Evolutionary conservation across 1,284 basidiomycete species (phyloP).

Genomic region (Tylopilus sp.): DNA sequence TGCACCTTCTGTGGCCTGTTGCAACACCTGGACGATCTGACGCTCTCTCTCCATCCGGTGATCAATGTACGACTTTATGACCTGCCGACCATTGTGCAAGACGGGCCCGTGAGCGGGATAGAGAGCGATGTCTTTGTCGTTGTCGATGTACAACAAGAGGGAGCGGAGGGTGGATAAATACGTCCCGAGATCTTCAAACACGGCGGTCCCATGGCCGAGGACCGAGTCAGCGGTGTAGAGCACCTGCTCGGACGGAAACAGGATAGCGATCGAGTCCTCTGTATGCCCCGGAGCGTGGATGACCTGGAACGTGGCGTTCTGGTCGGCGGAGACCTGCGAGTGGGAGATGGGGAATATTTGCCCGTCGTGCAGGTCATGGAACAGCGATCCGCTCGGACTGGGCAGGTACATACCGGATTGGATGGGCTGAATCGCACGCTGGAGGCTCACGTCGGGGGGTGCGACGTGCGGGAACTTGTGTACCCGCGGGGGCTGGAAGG

Average conservation of each 20-base stretch:
- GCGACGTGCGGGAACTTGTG: conserved; percentile 60
- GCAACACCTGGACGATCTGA: conserved; percentile 68
- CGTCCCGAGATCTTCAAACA: conserved; percentile 80
- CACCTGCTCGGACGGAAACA: conserved; percentile 58
- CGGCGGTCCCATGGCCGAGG: conserved; percentile 85
- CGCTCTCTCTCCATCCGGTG: conserved; percentile 83
- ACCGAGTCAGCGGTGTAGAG: conserved; percentile 91
- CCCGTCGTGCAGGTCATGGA: conserved; percentile 56
- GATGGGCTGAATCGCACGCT: conserved; percentile 43
- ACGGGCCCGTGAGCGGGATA: conserved; percentile 91
- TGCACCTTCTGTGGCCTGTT: conserved; percentile 29
- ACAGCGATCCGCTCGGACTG: conserved; percentile 36
- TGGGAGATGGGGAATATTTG: conserved; percentile 44
- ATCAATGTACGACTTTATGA: conserved; percentile 71
- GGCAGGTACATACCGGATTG: conserved; percentile 45
- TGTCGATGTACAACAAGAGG: conserved; percentile 47
- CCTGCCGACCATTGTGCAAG: conserved; percentile 52
- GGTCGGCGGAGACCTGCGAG: not conserved
- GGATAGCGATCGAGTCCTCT: conserved; percentile 75
- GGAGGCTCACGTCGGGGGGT: conserved; percentile 34
- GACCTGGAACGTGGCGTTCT: conserved; percentile 46
- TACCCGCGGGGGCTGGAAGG: conserved; percentile 61
- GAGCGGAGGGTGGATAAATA: conserved; percentile 72
- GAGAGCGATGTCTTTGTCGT: conserved; percentile 41
- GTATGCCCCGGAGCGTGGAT: conserved; percentile 93